Percentiles rank a stretch among this genome's conserved stretches.
phyloP scores from a whole-genome alignment of 345 rosid genomes.

The Balakata baccata region DNA sequence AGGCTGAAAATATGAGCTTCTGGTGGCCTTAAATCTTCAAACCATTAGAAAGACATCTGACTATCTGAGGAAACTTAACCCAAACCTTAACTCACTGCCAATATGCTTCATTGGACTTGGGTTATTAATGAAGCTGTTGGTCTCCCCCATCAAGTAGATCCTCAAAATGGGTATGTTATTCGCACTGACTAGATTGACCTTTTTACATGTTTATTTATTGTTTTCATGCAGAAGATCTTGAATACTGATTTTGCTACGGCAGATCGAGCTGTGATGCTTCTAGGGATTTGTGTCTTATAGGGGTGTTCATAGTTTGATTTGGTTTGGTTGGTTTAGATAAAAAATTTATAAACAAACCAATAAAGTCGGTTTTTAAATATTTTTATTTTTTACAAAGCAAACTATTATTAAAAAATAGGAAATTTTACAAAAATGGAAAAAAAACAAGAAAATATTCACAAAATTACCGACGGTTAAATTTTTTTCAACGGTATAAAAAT shows the following conservation, averaged over 20 bases:
- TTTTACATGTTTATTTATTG: not conserved
- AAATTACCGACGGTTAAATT: no score
- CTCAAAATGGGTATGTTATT: not conserved
- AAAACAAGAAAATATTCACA: no score
- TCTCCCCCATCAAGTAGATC: not conserved
- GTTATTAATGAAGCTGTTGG: not conserved
- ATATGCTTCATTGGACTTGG: not conserved
- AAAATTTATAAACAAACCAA: no score
- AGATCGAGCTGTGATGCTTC: not conserved
- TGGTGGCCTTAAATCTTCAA: constrained; percentile 2
- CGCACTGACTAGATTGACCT: not conserved
- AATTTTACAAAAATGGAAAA: no score
- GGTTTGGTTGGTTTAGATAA: no score
- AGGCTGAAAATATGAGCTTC: constrained; percentile 16
- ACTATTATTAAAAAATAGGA: no score
- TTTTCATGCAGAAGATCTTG: not conserved
- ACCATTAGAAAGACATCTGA: constrained; percentile 20
- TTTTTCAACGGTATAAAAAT: no score
- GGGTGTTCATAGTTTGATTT: no score
- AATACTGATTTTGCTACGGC: not conserved
- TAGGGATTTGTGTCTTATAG: no score
- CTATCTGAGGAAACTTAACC: constrained; percentile 17
- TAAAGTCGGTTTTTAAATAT: no score
- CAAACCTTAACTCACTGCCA: constrained; percentile 8
- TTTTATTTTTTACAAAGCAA: no score